These are phyloP conservation scores for Fusarium neocosmosporiellum DNA, from an alignment of 2,329 filamentous ascomycete species.

Conservation along the genomic window DNA sequence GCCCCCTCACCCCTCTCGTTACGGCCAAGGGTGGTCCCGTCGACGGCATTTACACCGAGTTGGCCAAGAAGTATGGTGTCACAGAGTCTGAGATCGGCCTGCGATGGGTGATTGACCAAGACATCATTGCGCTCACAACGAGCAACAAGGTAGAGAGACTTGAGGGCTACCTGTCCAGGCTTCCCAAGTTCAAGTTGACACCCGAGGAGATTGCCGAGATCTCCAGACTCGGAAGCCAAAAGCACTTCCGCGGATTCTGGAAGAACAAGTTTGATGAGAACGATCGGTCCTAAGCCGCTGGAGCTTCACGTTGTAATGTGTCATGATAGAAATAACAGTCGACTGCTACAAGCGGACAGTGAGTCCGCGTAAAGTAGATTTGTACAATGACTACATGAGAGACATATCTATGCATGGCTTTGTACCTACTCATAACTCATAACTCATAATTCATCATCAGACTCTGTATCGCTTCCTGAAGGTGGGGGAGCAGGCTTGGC, in stretches of 20 bases:
- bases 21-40: constrained; percentile 63
- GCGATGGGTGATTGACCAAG: constrained; percentile 71
- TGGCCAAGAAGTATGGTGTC: constrained; percentile 70
- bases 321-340: background rate
- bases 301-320: background rate
- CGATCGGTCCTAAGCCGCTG: constrained; percentile 53
- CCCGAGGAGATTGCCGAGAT: constrained; percentile 69
- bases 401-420: background rate
- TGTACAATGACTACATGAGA: background rate
- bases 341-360: background rate
- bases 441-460: constrained; percentile 65
- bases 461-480: constrained; percentile 62
- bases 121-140: constrained; percentile 68
- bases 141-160: constrained; percentile 68
- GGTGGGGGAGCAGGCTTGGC: constrained; percentile 41
- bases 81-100: constrained; percentile 66
- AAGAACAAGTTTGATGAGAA: constrained; percentile 60
- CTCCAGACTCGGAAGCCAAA: constrained; percentile 64
- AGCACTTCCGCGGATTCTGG: constrained; percentile 73
- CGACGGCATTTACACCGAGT: constrained; percentile 59
- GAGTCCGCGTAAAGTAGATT: constrained; percentile 2
- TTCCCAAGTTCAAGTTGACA: constrained; percentile 68
- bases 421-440: constrained; percentile 9
- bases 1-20: constrained; percentile 63
- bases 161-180: constrained; percentile 62